These are phyloP conservation scores for Diplodia mutila DNA, from an alignment of 2,329 filamentous ascomycete genomes.

Conservation along the genomic window DNA sequence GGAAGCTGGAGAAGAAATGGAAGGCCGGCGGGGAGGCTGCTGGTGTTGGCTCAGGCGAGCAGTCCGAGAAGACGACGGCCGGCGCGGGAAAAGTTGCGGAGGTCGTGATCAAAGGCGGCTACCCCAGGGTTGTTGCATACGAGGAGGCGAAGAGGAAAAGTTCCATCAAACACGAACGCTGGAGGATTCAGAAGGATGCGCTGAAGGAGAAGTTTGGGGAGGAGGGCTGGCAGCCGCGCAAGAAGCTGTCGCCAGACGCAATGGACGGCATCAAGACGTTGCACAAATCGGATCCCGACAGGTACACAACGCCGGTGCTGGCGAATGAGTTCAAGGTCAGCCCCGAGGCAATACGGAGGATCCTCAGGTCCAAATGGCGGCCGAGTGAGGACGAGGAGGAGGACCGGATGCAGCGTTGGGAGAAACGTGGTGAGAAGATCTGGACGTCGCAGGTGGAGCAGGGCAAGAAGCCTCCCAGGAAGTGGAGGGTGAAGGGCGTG, in stretches of 20 bases:
- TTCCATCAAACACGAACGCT: constrained; percentile 52
- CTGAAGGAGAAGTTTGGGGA: constrained; percentile 78
- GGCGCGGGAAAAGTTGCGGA: background rate
- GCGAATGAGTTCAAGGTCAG: constrained; percentile 83
- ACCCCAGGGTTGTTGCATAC: background rate
- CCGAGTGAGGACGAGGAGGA: constrained; percentile 56
- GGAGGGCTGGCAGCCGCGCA: constrained; percentile 76
- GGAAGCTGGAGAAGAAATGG: background rate
- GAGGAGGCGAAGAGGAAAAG: background rate
- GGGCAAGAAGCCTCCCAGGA: constrained; percentile 61
- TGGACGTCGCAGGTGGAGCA: constrained; percentile 52
- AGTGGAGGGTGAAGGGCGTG: constrained; percentile 54
- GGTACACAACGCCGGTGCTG: constrained; percentile 74
- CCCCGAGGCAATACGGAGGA: constrained; percentile 82
- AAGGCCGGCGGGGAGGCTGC: background rate
- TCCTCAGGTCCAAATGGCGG: constrained; percentile 78
- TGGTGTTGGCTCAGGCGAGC: background rate
- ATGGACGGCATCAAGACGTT: constrained; percentile 86
- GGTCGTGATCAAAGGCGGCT: background rate
- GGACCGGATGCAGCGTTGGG: constrained; percentile 50
- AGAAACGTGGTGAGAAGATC: constrained; percentile 53
- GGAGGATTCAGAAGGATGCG: constrained; percentile 76
- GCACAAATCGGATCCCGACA: constrained; percentile 73
- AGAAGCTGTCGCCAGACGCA: constrained; percentile 88
- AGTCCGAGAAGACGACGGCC: background rate